Evolutionary conservation across 768 basidiomycete genomes (phyloP).

Genomic region (Naganishia vaughanmartiniae): DNA sequence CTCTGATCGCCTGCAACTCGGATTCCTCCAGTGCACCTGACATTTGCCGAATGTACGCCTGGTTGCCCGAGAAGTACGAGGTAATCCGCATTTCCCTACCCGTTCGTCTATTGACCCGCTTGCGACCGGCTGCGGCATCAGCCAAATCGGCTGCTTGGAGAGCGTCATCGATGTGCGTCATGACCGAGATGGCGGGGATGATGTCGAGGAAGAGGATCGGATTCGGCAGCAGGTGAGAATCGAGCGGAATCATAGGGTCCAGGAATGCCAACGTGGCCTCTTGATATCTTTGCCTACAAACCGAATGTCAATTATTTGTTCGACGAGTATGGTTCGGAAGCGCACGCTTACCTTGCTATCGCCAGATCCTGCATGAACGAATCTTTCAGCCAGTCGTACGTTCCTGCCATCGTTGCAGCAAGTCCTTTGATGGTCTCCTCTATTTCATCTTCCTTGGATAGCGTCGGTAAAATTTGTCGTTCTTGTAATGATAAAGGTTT

Average conservation of each 20-base stretch:
- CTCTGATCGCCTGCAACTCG: constrained; percentile 20
- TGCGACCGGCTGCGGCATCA: constrained; percentile 38
- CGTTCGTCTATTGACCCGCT: constrained; percentile 43
- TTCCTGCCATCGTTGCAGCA: not conserved
- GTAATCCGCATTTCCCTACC: constrained; percentile 42
- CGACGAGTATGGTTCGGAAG: not conserved
- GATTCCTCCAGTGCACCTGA: constrained; percentile 29
- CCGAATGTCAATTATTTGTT: not conserved
- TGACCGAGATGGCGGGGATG: constrained; percentile 64
- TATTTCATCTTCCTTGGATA: constrained; percentile 26
- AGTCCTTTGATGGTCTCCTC: constrained; percentile 12
- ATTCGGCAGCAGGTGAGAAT: constrained; percentile 56
- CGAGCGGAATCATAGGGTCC: constrained; percentile 56
- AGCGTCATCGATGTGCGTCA: constrained; percentile 67
- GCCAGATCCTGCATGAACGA: not conserved
- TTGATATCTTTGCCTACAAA: constrained; percentile 20
- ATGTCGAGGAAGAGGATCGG: constrained; percentile 65
- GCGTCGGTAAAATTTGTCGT: constrained; percentile 29
- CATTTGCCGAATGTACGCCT: constrained; percentile 40
- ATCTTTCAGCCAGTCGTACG: not conserved
- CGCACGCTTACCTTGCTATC: not conserved
- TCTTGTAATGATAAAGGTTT: constrained; percentile 37
- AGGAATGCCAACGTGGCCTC: constrained; percentile 53
- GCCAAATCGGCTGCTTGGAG: constrained; percentile 40
- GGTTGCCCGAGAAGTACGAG: constrained; percentile 17